Evolutionary conservation across 1,139 yeast genomes (phyloP).

Genomic region (Hyphopichia buzzinii): DNA sequence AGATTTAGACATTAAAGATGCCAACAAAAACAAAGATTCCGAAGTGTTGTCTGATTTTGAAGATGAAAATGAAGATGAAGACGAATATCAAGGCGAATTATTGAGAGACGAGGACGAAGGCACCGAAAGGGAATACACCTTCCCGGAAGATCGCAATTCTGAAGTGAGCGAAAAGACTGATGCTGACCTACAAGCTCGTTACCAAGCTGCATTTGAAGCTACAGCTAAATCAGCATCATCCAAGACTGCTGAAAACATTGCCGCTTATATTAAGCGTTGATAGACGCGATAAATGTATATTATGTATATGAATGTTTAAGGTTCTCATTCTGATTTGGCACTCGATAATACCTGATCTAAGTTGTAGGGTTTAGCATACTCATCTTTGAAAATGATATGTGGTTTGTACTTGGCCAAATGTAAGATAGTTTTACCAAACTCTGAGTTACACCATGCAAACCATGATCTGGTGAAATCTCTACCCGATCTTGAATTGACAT

Average conservation of each 20-base stretch:
- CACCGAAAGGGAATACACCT: conserved; percentile 70
- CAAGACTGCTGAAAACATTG: conserved; percentile 68
- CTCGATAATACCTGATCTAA: conserved; percentile 22
- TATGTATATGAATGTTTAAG: not conserved
- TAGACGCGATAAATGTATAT: conserved; percentile 5
- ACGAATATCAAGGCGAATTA: conserved; percentile 61
- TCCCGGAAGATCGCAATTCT: conserved; percentile 67
- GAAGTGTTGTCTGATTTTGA: conserved; percentile 74
- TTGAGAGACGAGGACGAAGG: conserved; percentile 65
- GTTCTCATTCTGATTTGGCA: not conserved
- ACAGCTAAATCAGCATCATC: conserved; percentile 61
- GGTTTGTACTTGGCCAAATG: conserved; percentile 76
- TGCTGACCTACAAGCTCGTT: conserved; percentile 63
- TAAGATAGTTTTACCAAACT: conserved; percentile 80
- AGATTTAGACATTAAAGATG: conserved; percentile 68
- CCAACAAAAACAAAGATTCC: conserved; percentile 34
- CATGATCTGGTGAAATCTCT: conserved; percentile 65
- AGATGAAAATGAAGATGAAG: conserved; percentile 45
- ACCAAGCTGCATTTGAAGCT: conserved; percentile 69
- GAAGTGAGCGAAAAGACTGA: conserved; percentile 52
- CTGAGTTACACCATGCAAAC: conserved; percentile 96
- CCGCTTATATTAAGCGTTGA: conserved; percentile 51
- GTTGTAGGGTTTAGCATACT: conserved; percentile 29
- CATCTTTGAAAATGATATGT: conserved; percentile 58
- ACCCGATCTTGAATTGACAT: conserved; percentile 57